Conservation (phyloP, 2,329 filamentous ascomycete species). For the Fusarium luffae region DNA sequence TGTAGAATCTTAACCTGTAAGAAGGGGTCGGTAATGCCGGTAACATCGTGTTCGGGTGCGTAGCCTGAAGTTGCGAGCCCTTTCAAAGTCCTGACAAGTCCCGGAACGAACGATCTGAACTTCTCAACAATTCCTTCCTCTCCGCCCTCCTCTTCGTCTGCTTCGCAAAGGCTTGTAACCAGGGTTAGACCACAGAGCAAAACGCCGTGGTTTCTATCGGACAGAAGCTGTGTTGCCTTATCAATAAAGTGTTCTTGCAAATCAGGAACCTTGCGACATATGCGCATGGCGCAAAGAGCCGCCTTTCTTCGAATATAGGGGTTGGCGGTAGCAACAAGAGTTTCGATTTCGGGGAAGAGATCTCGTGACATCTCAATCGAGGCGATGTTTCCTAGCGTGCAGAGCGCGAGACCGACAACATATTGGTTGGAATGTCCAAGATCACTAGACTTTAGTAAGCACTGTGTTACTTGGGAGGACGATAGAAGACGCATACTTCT, state of each 20-base stretch:
- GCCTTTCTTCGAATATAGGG: conserved; percentile 99
- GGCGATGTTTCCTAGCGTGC: conserved; percentile 96
- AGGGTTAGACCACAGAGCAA: conserved; percentile 91
- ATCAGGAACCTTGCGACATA: conserved; percentile 97
- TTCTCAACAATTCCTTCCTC: conserved; percentile 90
- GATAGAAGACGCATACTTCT: conserved; percentile 74
- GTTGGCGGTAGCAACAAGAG: conserved; percentile 89
- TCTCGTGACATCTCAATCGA: conserved; percentile 99
- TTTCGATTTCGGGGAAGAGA: conserved; percentile 95
- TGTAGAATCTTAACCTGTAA: conserved; percentile 95
- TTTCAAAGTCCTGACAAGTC: conserved; percentile 90
- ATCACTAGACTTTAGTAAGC: conserved; percentile 69
- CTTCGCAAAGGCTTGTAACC: conserved; percentile 92
- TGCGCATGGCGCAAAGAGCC: conserved; percentile 97
- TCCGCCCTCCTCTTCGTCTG: conserved; percentile 91
- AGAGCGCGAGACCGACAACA: conserved; percentile 94
- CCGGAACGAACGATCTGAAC: conserved; percentile 87
- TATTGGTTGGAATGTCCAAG: conserved; percentile 98
- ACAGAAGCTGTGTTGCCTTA: conserved; percentile 87
- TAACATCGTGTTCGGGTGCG: conserved; percentile 97
- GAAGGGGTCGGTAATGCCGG: conserved; percentile 97
- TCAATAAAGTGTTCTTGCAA: conserved; percentile 97
- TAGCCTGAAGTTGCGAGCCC: conserved; percentile 94
- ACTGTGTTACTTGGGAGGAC: neutral
- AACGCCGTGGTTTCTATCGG: conserved; percentile 96